These are phyloP conservation scores for Mollisiaceae sp. DNA, from an alignment of 2,329 filamentous ascomycete species.

Conservation along the genomic window DNA sequence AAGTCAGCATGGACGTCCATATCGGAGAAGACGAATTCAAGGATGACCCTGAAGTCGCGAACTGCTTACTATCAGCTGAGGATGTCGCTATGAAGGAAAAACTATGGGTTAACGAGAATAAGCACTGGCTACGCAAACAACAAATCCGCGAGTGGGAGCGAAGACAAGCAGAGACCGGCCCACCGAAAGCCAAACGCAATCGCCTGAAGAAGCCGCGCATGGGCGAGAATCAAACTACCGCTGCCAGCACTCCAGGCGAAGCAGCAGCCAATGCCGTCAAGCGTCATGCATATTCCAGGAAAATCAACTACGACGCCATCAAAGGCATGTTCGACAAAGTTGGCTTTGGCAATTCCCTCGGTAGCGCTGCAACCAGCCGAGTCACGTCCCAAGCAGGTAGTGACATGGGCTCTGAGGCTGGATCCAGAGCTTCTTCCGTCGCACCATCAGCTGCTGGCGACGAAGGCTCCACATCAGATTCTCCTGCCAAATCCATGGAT, in stretches of 20 bases:
- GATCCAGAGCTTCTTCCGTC: constrained; percentile 11
- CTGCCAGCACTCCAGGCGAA: constrained; percentile 71
- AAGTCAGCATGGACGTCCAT: constrained; percentile 63
- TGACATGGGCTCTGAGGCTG: constrained; percentile 20
- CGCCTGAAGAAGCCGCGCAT: constrained; percentile 62
- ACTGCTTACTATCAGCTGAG: constrained; percentile 74
- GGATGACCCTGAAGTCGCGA: constrained; percentile 84
- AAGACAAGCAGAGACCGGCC: constrained; percentile 63
- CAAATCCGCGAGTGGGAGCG: constrained; percentile 82
- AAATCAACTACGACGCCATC: constrained; percentile 75
- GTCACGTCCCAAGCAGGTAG: constrained; percentile 46
- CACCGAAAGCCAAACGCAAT: constrained; percentile 61
- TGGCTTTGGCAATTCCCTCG: constrained; percentile 44
- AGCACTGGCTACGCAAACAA: constrained; percentile 87
- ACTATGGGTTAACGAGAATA: constrained; percentile 94
- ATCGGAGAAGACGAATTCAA: constrained; percentile 84
- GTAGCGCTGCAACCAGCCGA: constrained; percentile 52
- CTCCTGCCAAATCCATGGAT: background rate
- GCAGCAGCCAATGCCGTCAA: constrained; percentile 72
- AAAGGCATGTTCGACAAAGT: constrained; percentile 54
- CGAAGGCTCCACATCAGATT: background rate
- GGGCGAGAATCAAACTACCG: constrained; percentile 67
- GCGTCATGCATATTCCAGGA: constrained; percentile 71
- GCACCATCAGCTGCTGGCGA: constrained; percentile 10
- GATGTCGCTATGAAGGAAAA: constrained; percentile 85